Evolutionary conservation across 2,329 filamentous ascomycete species (phyloP), one percentile per base, ranked within the genome.

Genomic region (Coniella lustricola): DNA sequence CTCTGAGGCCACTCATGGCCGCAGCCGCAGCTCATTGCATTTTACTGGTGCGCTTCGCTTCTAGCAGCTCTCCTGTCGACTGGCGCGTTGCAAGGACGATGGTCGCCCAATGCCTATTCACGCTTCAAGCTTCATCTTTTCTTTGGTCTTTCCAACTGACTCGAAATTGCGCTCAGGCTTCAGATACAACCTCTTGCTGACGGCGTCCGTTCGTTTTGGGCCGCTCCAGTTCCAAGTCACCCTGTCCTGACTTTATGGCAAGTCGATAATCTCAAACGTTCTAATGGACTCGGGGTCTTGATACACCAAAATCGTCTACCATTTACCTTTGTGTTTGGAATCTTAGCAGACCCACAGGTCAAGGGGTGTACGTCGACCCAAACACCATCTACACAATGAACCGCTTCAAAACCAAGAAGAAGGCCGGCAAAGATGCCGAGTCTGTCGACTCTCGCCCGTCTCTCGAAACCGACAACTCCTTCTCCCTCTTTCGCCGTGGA

Each of bases 391-490:
- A 32, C 58, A 65, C 48, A 10, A 90, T 90, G 86, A 90, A 91
- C 69, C 81, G 86, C 48, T 88, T 90, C 62, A 75, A 86, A 58
- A 82, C 73, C 42, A 84, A 84, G 68, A 89, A 83, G 72, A 85
- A 81, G 75, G 76, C 65, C 4, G 22, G 3, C 47, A 80, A 79
- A 69, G 82, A 84, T 41, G n/a, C 32, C 29, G 76, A 78, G 8
- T 57, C 63, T 35, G 59, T 63, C 33, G 54, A 64, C n/a, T 56
- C 64, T 33, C 67, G 68, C 12, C 67, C 75, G 12, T 71, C 72
- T 16, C 79, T 77, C 3, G 71, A 83, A 17, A 72, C 72, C 13
- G 79, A 63, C 42, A 71, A 71, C 1, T 70, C 74, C 0, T 65
- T 70, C 48, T 67, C 75, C 7, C 79, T 81, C 39, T 84, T 83